These are phyloP conservation scores for Penicillium bialowiezense DNA, from an alignment of 495 filamentous ascomycete species.

Conservation along the genomic window DNA sequence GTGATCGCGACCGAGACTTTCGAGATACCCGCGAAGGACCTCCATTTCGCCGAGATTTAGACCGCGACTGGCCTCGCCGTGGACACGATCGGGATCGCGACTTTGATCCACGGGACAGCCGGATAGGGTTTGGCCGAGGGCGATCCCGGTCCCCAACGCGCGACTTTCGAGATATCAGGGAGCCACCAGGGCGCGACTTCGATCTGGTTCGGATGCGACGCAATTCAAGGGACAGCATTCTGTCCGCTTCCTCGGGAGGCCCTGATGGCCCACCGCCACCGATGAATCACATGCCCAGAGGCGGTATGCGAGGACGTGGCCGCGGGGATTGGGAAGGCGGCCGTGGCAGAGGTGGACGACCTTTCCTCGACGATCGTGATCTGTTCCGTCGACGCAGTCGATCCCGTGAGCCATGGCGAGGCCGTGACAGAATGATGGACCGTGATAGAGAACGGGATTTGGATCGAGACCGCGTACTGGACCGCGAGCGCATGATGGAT, in stretches of 20 bases:
- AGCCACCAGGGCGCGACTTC: conserved; percentile 35
- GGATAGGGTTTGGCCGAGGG: conserved; percentile 41
- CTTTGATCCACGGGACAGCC: conserved; percentile 42
- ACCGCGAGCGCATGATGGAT: conserved; percentile 26
- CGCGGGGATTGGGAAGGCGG: conserved; percentile 65
- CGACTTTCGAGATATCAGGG: conserved; percentile 50
- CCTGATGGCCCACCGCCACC: conserved; percentile 57
- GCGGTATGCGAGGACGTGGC: conserved; percentile 59
- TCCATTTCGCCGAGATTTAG: conserved; percentile 37
- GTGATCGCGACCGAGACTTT: conserved; percentile 49
- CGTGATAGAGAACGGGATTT: conserved; percentile 41
- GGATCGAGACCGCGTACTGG: conserved; percentile 36
- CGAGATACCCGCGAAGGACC: conserved; percentile 40
- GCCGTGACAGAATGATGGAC: conserved; percentile 34
- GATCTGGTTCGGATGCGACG: conserved; percentile 51
- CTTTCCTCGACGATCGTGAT: conserved; percentile 63
- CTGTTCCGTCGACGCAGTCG: conserved; percentile 57
- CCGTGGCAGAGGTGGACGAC: conserved; percentile 50
- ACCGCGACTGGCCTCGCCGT: conserved; percentile 31
- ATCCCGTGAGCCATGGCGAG: conserved; percentile 64
- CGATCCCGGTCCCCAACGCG: conserved; percentile 46
- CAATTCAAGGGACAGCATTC: conserved; percentile 59
- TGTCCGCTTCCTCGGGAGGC: conserved; percentile 65
- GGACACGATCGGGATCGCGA: conserved; percentile 45
- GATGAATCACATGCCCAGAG: conserved; percentile 52